Percentiles rank a stretch among this genome's conserved stretches.
These are phyloP conservation scores for Barbarea vulgaris DNA, from an alignment of 345 rosid species.

Conservation along the genomic window DNA sequence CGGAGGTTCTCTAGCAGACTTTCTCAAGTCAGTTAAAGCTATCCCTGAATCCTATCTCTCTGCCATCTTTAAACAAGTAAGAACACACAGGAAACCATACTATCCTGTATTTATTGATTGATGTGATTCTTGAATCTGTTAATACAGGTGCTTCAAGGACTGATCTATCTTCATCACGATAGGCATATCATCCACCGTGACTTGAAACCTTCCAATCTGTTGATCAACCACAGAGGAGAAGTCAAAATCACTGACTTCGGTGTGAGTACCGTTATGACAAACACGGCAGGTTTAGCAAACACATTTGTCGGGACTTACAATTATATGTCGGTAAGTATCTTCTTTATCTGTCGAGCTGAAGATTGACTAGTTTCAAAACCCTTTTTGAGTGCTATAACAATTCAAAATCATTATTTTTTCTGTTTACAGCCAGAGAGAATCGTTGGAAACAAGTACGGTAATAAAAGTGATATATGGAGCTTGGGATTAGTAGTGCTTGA, in stretches of 20 bases:
- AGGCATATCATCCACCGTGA: conserved; percentile 88
- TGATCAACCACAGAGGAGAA: conserved; percentile 84
- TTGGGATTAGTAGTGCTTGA: conserved; percentile 85
- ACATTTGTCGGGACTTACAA: conserved; percentile 85
- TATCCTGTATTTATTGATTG: background rate
- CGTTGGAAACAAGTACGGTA: conserved; percentile 54
- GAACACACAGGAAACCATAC: conserved; percentile 5
- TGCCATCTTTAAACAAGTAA: conserved; percentile 79
- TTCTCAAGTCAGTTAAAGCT: conserved; percentile 64
- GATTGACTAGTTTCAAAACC: background rate
- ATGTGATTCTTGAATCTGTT: conserved; percentile 9
- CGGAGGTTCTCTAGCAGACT: conserved; percentile 86
- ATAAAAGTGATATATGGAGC: conserved; percentile 98
- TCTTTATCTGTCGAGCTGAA: background rate
- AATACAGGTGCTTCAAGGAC: conserved; percentile 72
- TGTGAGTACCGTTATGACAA: conserved; percentile 79
- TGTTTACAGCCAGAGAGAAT: conserved; percentile 87
- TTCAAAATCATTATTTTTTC: background rate
- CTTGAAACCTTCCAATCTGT: conserved; percentile 83
- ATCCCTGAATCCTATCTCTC: conserved; percentile 80
- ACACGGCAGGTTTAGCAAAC: conserved; percentile 78
- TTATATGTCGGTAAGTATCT: conserved; percentile 83
- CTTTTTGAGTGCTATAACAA: background rate
- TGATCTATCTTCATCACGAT: conserved; percentile 79
- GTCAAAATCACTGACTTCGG: conserved; percentile 95